These are phyloP conservation scores for Galeopsis tetrahit DNA, from an alignment of 257 asterid genomes.

Conservation along the genomic window DNA sequence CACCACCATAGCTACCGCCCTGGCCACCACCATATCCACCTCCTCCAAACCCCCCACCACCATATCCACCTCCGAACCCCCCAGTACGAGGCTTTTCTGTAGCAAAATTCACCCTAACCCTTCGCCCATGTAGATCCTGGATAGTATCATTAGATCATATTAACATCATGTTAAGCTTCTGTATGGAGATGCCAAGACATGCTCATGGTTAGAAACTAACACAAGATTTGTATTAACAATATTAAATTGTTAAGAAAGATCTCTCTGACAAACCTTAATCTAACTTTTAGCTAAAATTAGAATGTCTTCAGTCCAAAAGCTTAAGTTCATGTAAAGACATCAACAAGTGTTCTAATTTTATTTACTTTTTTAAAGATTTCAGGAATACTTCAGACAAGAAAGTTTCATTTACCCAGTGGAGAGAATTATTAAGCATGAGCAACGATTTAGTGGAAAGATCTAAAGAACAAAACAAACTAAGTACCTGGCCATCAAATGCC, in stretches of 20 bases:
- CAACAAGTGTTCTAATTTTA: neutral
- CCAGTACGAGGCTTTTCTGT: constrained; percentile 53
- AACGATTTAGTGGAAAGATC: neutral
- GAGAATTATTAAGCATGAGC: neutral
- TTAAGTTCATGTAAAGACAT: neutral
- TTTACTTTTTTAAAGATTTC: neutral
- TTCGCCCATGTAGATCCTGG: constrained; percentile 66
- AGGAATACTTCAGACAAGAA: too few relatives aligned
- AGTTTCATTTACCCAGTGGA: neutral
- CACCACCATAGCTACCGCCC: constrained; percentile 36
- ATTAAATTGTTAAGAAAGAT: neutral
- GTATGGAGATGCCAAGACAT: neutral
- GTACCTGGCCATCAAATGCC: constrained; percentile 86
- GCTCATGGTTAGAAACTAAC: neutral
- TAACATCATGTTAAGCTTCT: neutral
- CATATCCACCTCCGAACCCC: constrained; percentile 55
- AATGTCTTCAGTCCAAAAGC: neutral
- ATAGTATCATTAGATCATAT: neutral
- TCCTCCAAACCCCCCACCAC: constrained; percentile 35
- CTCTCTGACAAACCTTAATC: neutral
- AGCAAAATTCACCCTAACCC: constrained; percentile 60
- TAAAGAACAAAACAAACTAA: constrained; percentile 9
- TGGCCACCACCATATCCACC: constrained; percentile 38
- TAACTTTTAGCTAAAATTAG: neutral
- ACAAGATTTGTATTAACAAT: neutral